A percentile compares a stretch with the other conserved stretches of the same genome.
Conservation (phyloP, 2,329 filamentous ascomycete species). For the Ceratocystis lukuohia region DNA sequence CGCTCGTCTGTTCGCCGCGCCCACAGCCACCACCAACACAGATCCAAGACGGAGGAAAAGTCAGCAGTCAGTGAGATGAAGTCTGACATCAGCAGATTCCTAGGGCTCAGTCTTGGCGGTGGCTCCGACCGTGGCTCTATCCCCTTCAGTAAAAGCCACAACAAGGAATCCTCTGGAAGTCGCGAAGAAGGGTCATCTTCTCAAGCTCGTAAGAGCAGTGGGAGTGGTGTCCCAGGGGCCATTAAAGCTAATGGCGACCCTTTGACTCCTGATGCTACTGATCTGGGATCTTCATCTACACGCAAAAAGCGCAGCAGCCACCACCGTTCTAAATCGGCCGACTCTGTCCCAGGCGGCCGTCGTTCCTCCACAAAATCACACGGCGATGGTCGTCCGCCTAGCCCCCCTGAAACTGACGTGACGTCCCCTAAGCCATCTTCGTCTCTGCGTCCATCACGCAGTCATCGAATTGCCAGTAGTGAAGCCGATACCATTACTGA, state of each 20-base stretch:
- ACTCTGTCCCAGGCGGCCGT: conserved; percentile 30
- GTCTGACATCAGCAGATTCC: conserved; percentile 12
- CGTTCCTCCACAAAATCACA: conserved; percentile 26
- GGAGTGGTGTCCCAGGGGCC: conserved; percentile 4
- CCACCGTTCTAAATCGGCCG: conserved; percentile 35
- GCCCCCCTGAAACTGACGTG: conserved; percentile 50
- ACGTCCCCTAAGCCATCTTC: conserved; percentile 27
- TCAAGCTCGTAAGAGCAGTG: conserved; percentile 23
- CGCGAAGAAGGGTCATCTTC: conserved; percentile 36
- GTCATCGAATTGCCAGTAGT: conserved; percentile 12
- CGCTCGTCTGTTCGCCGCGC: conserved; percentile 22
- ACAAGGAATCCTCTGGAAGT: conserved; percentile 68
- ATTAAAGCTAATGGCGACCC: conserved; percentile 30
- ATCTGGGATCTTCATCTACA: conserved; percentile 35
- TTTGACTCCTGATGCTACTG: conserved; percentile 58
- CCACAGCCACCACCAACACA: conserved; percentile 24
- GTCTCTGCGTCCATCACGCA: conserved; percentile 14
- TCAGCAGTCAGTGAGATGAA: conserved; percentile 18
- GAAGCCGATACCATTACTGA: conserved; percentile 16
- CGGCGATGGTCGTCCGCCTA: conserved; percentile 42
- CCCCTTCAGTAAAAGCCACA: conserved; percentile 81
- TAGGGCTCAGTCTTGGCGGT: conserved; percentile 17
- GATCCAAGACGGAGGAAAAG: conserved; percentile 27
- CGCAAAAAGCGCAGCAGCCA: conserved; percentile 17
- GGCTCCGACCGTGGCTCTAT: conserved; percentile 38